These are phyloP conservation scores for Oehlia diaphana DNA, from an alignment of 192 early-diverging fungal species.

Conservation along the genomic window DNA sequence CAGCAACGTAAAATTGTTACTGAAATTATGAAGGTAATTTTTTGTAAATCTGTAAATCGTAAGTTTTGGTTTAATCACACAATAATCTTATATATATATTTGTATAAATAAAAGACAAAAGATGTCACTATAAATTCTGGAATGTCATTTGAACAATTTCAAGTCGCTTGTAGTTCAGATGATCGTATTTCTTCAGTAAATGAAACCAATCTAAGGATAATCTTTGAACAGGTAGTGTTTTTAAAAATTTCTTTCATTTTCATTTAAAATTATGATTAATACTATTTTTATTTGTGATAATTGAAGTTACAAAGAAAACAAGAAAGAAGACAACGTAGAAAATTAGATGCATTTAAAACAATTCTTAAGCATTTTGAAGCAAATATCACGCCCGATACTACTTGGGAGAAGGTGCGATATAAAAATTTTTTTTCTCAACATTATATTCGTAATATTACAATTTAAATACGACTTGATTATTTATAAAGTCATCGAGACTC, in stretches of 20 bases:
- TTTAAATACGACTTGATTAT: neutral
- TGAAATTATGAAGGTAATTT: slow-evolving; percentile 57
- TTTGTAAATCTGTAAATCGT: slow-evolving; percentile 19
- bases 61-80: neutral
- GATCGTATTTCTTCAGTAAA: slow-evolving; percentile 31
- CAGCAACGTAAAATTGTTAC: slow-evolving; percentile 66
- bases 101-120: slow-evolving; percentile 37
- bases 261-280: neutral
- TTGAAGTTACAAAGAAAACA: slow-evolving; percentile 56
- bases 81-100: neutral
- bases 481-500: neutral
- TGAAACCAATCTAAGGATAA: slow-evolving; percentile 45
- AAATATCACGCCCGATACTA: slow-evolving; percentile 53
- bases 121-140: slow-evolving; percentile 51
- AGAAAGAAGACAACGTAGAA: slow-evolving; percentile 67
- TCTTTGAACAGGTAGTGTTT: slow-evolving; percentile 52
- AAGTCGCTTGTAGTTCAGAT: slow-evolving; percentile 32
- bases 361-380: slow-evolving; percentile 69
- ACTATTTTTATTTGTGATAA: neutral
- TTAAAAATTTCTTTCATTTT: neutral
- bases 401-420: slow-evolving; percentile 66
- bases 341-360: slow-evolving; percentile 77
- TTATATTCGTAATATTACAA: neutral
- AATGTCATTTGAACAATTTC: slow-evolving; percentile 45
- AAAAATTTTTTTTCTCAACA: slow-evolving; percentile 18